Base-by-base conservation (phyloP, 768 basidiomycete genomes). In the Russula vinacea region DNA sequence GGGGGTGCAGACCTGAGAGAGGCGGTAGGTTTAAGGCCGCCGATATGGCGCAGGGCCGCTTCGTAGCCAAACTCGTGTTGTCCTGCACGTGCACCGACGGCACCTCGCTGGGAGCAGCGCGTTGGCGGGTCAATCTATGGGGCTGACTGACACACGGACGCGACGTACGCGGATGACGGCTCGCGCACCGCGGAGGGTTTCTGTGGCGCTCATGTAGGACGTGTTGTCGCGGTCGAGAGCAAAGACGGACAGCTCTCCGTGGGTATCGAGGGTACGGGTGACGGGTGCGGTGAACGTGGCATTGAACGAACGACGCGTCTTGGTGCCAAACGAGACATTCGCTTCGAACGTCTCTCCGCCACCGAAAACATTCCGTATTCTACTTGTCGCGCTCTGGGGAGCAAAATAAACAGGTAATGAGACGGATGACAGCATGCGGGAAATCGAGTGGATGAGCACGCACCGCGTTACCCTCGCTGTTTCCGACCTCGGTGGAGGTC, bases 401-500 rank as follows among this genome's bases (percentile, higher is more conserved):
- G 39, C 19, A 40, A 54, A 60, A 6, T n/a, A 35, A 78, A 64
- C 5, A n/a, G 17, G 1, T 14, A 54, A 44, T 50, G 54, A 56
- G 45, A 29, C 10, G 7, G 9, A 54, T n/a, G 55, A 56, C 47
- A 17, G 24, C 10, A 58, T 10, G 49, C 24, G 60, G 14, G 39
- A n/a, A 40, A 60, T 52, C 35, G 26, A 0, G 58, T 7, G 33
- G 19, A 19, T 29, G 29, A 29, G n/a, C 5, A 82, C 92, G 72
- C 72, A 94, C 94, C n/a, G 93, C 94, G 60, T 78, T 94, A 13
- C 92, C 96, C 74, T 98, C 97, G 56, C 87, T 89, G 64, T 96
- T 94, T 4, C 97, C 96, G 7, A 98, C 78, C 71, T 98, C 94
- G 3, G 95, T 98, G 5, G 90, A 82, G 3, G 87, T 91, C 67